These are phyloP conservation scores for Lepiota venenata DNA, from an alignment of 768 basidiomycete genomes.

Conservation along the genomic window DNA sequence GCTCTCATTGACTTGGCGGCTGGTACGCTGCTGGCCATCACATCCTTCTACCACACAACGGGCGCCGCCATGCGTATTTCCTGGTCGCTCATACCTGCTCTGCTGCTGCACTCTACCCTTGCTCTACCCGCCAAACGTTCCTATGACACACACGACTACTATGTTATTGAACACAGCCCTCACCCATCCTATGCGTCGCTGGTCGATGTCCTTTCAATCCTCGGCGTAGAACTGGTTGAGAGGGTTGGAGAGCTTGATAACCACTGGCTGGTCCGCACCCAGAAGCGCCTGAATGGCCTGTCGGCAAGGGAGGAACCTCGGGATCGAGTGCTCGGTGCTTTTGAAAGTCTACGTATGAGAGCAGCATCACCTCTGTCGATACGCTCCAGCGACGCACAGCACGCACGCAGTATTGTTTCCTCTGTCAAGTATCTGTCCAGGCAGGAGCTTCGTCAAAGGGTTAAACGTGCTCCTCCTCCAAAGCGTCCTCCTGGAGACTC, in stretches of 20 bases:
- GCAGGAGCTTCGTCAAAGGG: slow-evolving; percentile 64
- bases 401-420: slow-evolving; percentile 42
- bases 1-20: neutral
- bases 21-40: slow-evolving; percentile 22
- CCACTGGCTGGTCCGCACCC: slow-evolving; percentile 78
- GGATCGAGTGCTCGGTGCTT: slow-evolving; percentile 49
- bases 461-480: slow-evolving; percentile 73
- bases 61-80: slow-evolving; percentile 29
- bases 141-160: slow-evolving; percentile 76
- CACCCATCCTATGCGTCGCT: slow-evolving; percentile 39
- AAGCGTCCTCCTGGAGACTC: slow-evolving; percentile 29
- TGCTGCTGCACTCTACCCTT: slow-evolving; percentile 17
- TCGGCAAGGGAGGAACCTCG: slow-evolving; percentile 27
- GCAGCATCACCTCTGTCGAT: slow-evolving; percentile 29
- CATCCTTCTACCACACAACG: slow-evolving; percentile 23
- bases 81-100: slow-evolving; percentile 17
- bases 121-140: slow-evolving; percentile 44
- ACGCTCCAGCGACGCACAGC: slow-evolving; percentile 39
- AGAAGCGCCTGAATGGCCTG: slow-evolving; percentile 31
- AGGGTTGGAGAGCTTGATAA: slow-evolving; percentile 78
- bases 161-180: slow-evolving; percentile 69
- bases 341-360: slow-evolving; percentile 39
- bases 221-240: slow-evolving; percentile 86
- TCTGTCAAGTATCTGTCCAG: slow-evolving; percentile 59
- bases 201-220: slow-evolving; percentile 49